Evolutionary conservation across 2,329 filamentous ascomycete species (phyloP).

Genomic region (Teratosphaeria viscida): DNA sequence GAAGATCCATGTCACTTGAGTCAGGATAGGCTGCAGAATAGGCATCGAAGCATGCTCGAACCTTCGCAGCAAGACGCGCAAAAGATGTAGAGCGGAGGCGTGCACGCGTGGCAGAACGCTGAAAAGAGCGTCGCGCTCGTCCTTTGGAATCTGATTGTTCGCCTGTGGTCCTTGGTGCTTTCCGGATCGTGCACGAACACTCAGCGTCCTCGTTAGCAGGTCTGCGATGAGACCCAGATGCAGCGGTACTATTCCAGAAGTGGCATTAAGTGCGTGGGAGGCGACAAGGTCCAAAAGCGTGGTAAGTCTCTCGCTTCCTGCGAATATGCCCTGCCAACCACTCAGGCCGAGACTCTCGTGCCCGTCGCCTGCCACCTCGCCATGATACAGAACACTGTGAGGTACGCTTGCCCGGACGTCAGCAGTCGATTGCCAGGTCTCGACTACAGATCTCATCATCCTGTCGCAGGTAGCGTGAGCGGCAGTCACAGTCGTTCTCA

Average conservation of each 20-base stretch:
- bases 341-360: slow-evolving; percentile 42
- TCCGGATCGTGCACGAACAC: slow-evolving; percentile 37
- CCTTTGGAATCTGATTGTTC: slow-evolving; percentile 62
- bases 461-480: slow-evolving; percentile 64
- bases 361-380: slow-evolving; percentile 10
- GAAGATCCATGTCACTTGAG: slow-evolving; percentile 54
- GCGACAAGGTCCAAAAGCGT: slow-evolving; percentile 56
- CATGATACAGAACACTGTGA: slow-evolving; percentile 8
- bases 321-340: slow-evolving; percentile 62
- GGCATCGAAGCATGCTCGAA: slow-evolving; percentile 50
- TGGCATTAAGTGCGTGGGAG: slow-evolving; percentile 52
- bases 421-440: slow-evolving; percentile 66
- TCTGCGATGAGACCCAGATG: slow-evolving; percentile 60
- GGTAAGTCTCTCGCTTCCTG: slow-evolving; percentile 59
- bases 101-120: slow-evolving; percentile 64
- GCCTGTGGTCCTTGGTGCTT: slow-evolving; percentile 44
- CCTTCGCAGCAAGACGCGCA: slow-evolving; percentile 47
- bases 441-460: slow-evolving; percentile 66
- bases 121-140: slow-evolving; percentile 76
- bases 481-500: slow-evolving; percentile 51
- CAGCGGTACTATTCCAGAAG: slow-evolving; percentile 54
- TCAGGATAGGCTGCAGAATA: slow-evolving; percentile 53
- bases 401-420: slow-evolving; percentile 23
- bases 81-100: slow-evolving; percentile 54
- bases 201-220: slow-evolving; percentile 57